A percentile compares a stretch with the other conserved stretches of the same genome.
These are phyloP conservation scores for Macrocybe gigantea DNA, from an alignment of 768 basidiomycete species.

Conservation along the genomic window DNA sequence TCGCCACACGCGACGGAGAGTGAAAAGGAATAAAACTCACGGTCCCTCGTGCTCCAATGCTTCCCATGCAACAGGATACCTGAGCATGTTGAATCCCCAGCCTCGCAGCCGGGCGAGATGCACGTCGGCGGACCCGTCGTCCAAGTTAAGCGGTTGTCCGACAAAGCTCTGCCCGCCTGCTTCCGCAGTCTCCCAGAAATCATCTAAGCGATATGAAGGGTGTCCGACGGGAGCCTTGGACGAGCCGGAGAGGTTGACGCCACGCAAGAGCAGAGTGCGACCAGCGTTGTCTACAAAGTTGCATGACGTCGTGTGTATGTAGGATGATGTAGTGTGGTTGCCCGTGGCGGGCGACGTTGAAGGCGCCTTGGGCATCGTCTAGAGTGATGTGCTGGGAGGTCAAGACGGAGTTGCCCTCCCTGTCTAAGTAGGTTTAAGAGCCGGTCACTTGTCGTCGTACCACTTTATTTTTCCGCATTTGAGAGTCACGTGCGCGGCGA, in stretches of 20 bases:
- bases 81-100: conserved; percentile 91
- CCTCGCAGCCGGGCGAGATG: conserved; percentile 81
- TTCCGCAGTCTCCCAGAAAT: conserved; percentile 81
- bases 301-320: conserved; percentile 60
- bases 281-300: conserved; percentile 72
- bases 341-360: conserved; percentile 54
- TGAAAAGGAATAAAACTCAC: conserved; percentile 46
- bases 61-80: conserved; percentile 93
- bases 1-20: neutral
- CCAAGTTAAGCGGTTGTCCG: conserved; percentile 74
- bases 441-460: no score
- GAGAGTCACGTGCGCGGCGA: no score
- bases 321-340: conserved; percentile 37
- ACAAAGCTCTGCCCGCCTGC: conserved; percentile 64
- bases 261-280: conserved; percentile 77
- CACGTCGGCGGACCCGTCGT: conserved; percentile 79
- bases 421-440: no score
- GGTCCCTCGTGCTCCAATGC: conserved; percentile 90
- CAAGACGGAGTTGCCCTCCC: no score
- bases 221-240: conserved; percentile 76
- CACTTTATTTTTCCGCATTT: no score
- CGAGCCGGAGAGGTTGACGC: conserved; percentile 91
- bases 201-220: conserved; percentile 62
- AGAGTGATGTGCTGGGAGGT: no score
- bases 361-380: conserved; percentile 51